Evolutionary conservation across 208 protist species (phyloP).

Genomic region (Herpetomonas tarakana): DNA sequence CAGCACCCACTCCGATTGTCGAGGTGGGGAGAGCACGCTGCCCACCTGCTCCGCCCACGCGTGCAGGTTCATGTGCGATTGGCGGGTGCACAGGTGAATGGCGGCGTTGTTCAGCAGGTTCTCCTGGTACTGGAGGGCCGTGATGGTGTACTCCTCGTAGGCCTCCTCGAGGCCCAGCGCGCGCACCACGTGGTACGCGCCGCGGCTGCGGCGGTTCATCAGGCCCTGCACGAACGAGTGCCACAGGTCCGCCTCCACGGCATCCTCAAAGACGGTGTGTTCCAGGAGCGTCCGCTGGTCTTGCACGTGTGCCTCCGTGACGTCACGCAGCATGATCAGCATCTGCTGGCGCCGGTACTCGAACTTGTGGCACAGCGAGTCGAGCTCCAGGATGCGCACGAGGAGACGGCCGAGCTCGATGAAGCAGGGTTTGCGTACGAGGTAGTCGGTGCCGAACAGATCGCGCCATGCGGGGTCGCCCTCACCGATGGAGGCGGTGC

Average conservation of each 20-base stretch:
- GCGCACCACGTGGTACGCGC: constrained; percentile 41
- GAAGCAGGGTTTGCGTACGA: constrained; percentile 80
- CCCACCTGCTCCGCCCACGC: constrained; percentile 60
- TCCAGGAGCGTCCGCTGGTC: constrained; percentile 53
- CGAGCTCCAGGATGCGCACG: constrained; percentile 73
- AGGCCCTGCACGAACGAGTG: constrained; percentile 58
- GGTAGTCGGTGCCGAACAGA: constrained; percentile 22
- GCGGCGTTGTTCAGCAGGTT: constrained; percentile 55
- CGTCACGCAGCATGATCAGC: constrained; percentile 55
- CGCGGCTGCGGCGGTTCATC: constrained; percentile 15
- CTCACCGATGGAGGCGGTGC: constrained; percentile 48
- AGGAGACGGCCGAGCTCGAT: constrained; percentile 78
- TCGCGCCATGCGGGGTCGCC: constrained; percentile 54
- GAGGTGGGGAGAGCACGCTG: constrained; percentile 14
- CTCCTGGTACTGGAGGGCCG: constrained; percentile 71
- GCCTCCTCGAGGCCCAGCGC: constrained; percentile 65
- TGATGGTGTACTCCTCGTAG: constrained; percentile 84
- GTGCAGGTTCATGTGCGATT: constrained; percentile 34
- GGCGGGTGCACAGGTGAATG: constrained; percentile 42
- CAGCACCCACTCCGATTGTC: constrained; percentile 41
- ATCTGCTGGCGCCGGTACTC: constrained; percentile 67
- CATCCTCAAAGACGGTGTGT: constrained; percentile 64
- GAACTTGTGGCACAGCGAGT: constrained; percentile 65
- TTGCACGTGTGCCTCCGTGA: constrained; percentile 55
- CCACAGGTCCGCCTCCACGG: constrained; percentile 76